A percentile compares a stretch with the other conserved stretches of the same genome.
Evolutionary conservation across 305 asterid genomes (phyloP).

Genomic region (Fraxinus dipetala): DNA sequence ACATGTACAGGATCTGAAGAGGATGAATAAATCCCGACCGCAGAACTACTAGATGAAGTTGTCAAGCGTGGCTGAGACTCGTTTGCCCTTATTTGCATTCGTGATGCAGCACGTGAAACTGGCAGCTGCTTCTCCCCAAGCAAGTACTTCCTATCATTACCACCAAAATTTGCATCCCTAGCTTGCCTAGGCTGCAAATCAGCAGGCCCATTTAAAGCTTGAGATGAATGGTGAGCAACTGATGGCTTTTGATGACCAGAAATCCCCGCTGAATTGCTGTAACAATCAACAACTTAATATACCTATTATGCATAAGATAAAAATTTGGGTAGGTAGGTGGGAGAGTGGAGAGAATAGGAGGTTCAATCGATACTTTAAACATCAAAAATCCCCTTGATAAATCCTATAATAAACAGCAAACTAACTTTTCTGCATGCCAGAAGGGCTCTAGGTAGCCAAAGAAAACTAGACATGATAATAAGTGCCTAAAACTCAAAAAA

Average conservation of each 20-base stretch:
- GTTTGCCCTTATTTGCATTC: constrained; percentile 43
- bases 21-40: constrained; percentile 72
- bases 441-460: background rate
- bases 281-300: constrained; percentile 13
- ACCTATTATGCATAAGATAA: constrained; percentile 18
- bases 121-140: constrained; percentile 43
- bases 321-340: background rate
- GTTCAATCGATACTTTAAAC: background rate
- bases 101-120: constrained; percentile 34
- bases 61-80: constrained; percentile 39
- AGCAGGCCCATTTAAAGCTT: constrained; percentile 37
- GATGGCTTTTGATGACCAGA: constrained; percentile 49
- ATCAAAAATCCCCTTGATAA: background rate
- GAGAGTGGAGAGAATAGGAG: background rate
- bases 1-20: constrained; percentile 95
- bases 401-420: background rate
- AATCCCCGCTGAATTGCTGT: constrained; percentile 36
- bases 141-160: constrained; percentile 40
- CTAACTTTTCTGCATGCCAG: background rate
- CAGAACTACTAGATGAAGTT: constrained; percentile 54
- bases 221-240: constrained; percentile 37
- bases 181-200: constrained; percentile 47
- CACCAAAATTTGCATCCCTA: constrained; percentile 43
- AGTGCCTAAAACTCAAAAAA: background rate
- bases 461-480: background rate